phyloP scores from a whole-genome alignment of 2,329 filamentous ascomycete genomes.

The Amauroascus niger region DNA sequence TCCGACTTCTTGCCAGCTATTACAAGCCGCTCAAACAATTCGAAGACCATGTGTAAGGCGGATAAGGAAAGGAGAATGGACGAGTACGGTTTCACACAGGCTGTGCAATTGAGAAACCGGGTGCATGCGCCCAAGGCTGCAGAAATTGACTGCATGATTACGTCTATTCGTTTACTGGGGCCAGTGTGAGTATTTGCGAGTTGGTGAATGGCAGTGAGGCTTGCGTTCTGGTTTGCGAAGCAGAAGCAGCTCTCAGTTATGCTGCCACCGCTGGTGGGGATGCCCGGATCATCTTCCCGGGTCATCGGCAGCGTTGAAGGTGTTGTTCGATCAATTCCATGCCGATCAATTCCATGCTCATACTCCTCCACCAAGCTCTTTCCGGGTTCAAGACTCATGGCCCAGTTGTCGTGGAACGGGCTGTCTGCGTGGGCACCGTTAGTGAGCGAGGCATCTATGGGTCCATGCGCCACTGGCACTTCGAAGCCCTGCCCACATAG shows the following conservation, averaged over 20 bases:
- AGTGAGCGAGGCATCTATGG: neutral
- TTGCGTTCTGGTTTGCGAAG: neutral
- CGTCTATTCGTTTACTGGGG: neutral
- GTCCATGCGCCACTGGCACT: neutral
- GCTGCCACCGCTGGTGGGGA: neutral
- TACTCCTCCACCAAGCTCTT: neutral
- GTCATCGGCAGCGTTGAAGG: no score
- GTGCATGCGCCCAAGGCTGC: neutral
- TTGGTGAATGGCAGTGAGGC: neutral
- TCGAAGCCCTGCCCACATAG: neutral
- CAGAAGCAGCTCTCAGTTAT: neutral
- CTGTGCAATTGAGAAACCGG: neutral
- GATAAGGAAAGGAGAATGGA: conserved; percentile 7
- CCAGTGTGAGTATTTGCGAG: neutral
- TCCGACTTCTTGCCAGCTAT: neutral
- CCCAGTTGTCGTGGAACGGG: neutral
- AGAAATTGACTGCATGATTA: conserved; percentile 1
- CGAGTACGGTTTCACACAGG: neutral
- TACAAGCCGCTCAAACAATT: conserved; percentile 5
- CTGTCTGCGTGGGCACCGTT: neutral
- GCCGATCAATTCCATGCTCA: neutral
- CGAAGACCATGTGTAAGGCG: conserved; percentile 6
- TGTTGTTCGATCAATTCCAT: neutral
- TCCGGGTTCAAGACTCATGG: neutral
- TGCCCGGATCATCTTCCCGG: neutral